Base-by-base conservation (phyloP, 2,329 filamentous ascomycete genomes). In the Orbilia brochopaga region DNA sequence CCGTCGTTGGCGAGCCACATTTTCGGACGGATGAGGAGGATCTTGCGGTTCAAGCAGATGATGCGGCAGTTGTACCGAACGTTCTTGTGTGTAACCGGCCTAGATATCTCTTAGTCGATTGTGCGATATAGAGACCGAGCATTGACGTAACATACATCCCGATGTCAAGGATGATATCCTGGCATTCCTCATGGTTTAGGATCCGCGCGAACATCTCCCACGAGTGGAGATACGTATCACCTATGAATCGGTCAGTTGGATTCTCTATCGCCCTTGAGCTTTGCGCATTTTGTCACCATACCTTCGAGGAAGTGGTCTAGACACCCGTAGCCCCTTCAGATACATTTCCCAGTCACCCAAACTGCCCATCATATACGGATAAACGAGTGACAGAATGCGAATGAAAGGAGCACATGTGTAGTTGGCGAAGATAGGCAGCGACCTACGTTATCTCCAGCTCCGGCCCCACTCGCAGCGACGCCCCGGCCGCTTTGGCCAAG, bases 1-100 rank as follows among this genome's bases (percentile, higher is more conserved):
- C 88, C 89, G 78, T 90, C 87, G 70, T 89, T 88, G 53, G 88
- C 88, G 4, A 92, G 83, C 76, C 83, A 87, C 74, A 90, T 82
- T 79, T 91, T 92, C 0, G 89, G 89, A 10, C 89, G 82, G 65
- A 94, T 88, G 67, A 88, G 81, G 17, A 92, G 79, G 19, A 92
- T 87, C 79, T 87, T 86, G 56, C 85, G 84, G 75, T 92, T 85
- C 56, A 86, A 82, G 70, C 82, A 81, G 73, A 90, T 83, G n/a
- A 88, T 81, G 23, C 89, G 82, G 75, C 85, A 86, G 78, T 90
- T 90, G 80, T 86, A 90, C 61, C 84, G 82, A 58, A 85, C 81
- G 75, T 86, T 86, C 46, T 85, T 80, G 77, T 90, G 87, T 50
- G 83, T 81, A 52, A 90, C 82, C 0, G 87, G 86, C 75, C 75